Conservation (phyloP, 441 rosid genomes). For the Sinapis alba region DNA sequence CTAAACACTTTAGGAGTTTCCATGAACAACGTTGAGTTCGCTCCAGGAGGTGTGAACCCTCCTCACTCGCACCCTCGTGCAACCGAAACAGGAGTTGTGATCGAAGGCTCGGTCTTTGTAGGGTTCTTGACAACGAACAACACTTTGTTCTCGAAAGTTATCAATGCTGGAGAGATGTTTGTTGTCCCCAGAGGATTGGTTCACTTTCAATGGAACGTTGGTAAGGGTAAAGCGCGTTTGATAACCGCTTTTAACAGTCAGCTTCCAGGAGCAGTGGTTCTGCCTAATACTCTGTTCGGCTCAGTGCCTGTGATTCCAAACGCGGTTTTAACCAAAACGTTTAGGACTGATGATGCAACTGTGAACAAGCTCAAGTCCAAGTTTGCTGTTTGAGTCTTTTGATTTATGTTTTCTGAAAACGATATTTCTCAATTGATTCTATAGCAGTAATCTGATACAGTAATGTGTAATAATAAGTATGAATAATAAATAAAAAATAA, state of each 20-base stretch:
- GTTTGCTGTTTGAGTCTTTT: constrained; percentile 31
- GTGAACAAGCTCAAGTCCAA: constrained; percentile 53
- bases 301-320: constrained; percentile 59
- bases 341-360: constrained; percentile 49
- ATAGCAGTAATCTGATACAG: not conserved
- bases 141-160: constrained; percentile 55
- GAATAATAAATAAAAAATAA: not conserved
- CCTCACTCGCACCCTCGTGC: constrained; percentile 78
- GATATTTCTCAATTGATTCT: not conserved
- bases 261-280: constrained; percentile 52
- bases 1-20: constrained; percentile 68
- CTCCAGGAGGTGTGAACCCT: constrained; percentile 62
- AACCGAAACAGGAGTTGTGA: constrained; percentile 51
- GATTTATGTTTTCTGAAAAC: not conserved
- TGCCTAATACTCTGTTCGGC: constrained; percentile 51
- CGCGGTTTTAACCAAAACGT: constrained; percentile 54
- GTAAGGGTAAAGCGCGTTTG: constrained; percentile 56
- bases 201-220: constrained; percentile 76
- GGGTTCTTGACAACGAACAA: constrained; percentile 64
- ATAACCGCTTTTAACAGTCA: constrained; percentile 77
- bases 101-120: constrained; percentile 59
- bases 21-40: constrained; percentile 69
- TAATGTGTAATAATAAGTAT: not conserved
- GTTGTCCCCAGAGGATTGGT: constrained; percentile 66
- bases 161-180: constrained; percentile 62